A percentile compares a stretch with the other conserved stretches of the same genome.
These are phyloP conservation scores for Penicillium sp. DNA, from an alignment of 2,329 filamentous ascomycete genomes.

Conservation along the genomic window DNA sequence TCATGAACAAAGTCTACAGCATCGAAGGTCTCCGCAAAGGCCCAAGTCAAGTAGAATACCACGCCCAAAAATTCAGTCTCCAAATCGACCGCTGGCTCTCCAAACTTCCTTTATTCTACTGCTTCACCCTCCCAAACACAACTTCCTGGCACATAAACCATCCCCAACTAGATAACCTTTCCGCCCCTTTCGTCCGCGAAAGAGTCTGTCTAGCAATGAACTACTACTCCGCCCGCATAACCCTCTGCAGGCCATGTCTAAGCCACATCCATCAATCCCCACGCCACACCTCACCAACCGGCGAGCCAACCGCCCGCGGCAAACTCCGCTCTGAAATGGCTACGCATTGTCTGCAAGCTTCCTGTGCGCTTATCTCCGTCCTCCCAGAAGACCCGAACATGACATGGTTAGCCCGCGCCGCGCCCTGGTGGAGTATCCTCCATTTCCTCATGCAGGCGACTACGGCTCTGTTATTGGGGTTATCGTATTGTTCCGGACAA, in stretches of 20 bases:
- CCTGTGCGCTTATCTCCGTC: slow-evolving; percentile 37
- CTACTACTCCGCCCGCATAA: slow-evolving; percentile 43
- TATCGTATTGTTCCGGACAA: slow-evolving; percentile 24
- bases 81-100: slow-evolving; percentile 37
- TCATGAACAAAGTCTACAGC: slow-evolving; percentile 41
- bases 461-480: slow-evolving; percentile 41
- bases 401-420: slow-evolving; percentile 32
- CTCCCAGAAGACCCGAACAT: slow-evolving; percentile 39
- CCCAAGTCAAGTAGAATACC: slow-evolving; percentile 32
- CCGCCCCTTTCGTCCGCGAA: slow-evolving; percentile 26
- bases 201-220: slow-evolving; percentile 40
- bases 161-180: slow-evolving; percentile 12
- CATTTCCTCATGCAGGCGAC: slow-evolving; percentile 46
- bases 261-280: slow-evolving; percentile 28
- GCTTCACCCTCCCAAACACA: slow-evolving; percentile 31
- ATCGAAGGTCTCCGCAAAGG: slow-evolving; percentile 36
- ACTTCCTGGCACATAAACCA: slow-evolving; percentile 23
- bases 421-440: slow-evolving; percentile 45
- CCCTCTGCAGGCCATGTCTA: slow-evolving; percentile 44
- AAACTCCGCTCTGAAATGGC: slow-evolving; percentile 28
- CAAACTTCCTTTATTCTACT: slow-evolving; percentile 33
- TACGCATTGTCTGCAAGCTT: slow-evolving; percentile 38
- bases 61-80: slow-evolving; percentile 31
- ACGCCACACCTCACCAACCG: not conserved
- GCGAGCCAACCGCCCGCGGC: not conserved